Evolutionary conservation across 2,329 filamentous ascomycete species (phyloP).

Genomic region (Westerdykella aurantiaca): DNA sequence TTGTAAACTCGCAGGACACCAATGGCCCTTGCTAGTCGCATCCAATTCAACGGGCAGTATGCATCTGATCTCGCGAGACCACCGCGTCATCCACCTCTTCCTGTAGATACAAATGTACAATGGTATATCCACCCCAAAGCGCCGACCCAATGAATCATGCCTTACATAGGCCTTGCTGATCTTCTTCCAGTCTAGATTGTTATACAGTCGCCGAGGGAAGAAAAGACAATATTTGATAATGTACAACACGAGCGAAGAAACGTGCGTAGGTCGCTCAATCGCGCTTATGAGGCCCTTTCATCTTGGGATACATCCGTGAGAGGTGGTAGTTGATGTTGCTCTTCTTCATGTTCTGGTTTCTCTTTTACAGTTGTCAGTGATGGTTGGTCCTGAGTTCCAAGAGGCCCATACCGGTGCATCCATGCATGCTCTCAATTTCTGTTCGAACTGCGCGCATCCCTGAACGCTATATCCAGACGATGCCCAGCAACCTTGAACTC

Average conservation of each 20-base stretch:
- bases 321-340: conserved; percentile 91
- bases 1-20: not conserved
- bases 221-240: conserved; percentile 7
- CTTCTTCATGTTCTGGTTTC: conserved; percentile 54
- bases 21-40: no score
- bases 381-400: not conserved
- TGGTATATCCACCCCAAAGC: conserved; percentile 13
- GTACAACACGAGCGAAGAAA: conserved; percentile 15
- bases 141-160: conserved; percentile 7
- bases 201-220: not conserved
- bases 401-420: conserved; percentile 61
- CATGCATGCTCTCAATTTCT: conserved; percentile 65
- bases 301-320: conserved; percentile 65
- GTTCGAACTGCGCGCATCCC: conserved; percentile 56
- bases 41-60: no score
- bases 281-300: conserved; percentile 66
- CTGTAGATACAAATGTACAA: conserved; percentile 5
- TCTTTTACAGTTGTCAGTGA: conserved; percentile 42
- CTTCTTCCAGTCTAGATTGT: not conserved
- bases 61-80: no score
- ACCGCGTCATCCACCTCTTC: conserved; percentile 3
- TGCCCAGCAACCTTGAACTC: conserved; percentile 68
- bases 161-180: not conserved
- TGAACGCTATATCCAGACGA: conserved; percentile 64
- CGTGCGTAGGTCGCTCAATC: conserved; percentile 37